Percentiles rank a stretch among this genome's conserved stretches.
phyloP scores from a whole-genome alignment of 23 red algal genomes.

The Pyropia haitanensis region DNA sequence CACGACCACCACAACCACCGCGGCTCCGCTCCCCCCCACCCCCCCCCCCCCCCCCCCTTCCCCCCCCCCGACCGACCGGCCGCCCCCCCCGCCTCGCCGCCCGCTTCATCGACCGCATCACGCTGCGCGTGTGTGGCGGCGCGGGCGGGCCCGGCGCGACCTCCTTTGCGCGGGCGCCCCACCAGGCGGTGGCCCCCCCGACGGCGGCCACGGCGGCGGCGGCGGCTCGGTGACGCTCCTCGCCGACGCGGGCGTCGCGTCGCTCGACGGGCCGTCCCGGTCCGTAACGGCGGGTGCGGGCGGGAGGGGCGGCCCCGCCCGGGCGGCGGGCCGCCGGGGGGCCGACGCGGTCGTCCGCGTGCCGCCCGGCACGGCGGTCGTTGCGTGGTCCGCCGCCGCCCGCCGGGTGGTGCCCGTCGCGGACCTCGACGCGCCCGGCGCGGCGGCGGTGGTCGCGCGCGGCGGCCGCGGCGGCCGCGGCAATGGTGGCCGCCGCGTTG shows the following conservation, averaged over 20 bases:
- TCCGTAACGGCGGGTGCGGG: constrained; percentile 34
- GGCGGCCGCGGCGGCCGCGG: constrained; percentile 62
- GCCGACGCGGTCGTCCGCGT: constrained; percentile 40
- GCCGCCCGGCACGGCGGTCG: constrained; percentile 49
- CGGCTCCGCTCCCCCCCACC: background rate
- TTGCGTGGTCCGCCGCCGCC: constrained; percentile 6
- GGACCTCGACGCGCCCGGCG: constrained; percentile 32
- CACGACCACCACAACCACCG: background rate
- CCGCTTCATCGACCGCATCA: constrained; percentile 47
- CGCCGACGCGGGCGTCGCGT: constrained; percentile 10
- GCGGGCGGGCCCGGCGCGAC: constrained; percentile 48
- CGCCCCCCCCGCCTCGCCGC: background rate
- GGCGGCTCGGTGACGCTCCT: constrained; percentile 61
- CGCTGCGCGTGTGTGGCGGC: constrained; percentile 37
- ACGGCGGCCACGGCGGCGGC: constrained; percentile 66
- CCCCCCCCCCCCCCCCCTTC: background rate
- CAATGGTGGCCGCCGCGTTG: constrained; percentile 8
- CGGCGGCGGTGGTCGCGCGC: constrained; percentile 22
- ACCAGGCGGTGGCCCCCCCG: constrained; percentile 56
- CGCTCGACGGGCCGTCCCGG: constrained; percentile 22
- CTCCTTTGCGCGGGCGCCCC: constrained; percentile 33
- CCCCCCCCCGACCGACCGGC: background rate
- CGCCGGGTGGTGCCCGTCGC: constrained; percentile 6
- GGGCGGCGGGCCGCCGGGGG: constrained; percentile 23
- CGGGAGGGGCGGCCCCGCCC: constrained; percentile 18